Evolutionary conservation across 148 eudicot species (phyloP), one percentile per base, ranked within the genome.

Genomic region (Cornus kousa): DNA sequence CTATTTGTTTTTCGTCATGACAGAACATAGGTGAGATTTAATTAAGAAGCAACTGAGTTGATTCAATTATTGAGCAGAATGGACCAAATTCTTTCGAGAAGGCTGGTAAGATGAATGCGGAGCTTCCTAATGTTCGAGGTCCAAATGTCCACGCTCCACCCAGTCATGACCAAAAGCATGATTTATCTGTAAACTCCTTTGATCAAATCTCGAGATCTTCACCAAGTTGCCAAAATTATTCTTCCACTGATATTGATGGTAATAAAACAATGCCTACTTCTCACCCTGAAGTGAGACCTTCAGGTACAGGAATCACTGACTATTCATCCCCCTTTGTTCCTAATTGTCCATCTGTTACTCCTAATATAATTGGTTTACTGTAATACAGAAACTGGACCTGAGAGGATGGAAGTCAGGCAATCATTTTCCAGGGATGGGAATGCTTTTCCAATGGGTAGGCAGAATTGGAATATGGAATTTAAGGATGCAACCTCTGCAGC

Each of bases 401-500:
- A 84, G 31, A 79, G 78, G 40, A 68, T 74, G 71, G 75, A 48
- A 48, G 60, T 48, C 48, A 79, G 74, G 64, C 88, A 77, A 72
- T 80, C 86, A 32, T 80, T 88, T 48, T 76, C 77, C 9, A 76
- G 78, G 70, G 86, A 85, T 72, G 84, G 60, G 37, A 78, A 81
- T 83, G 24, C 79, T 55, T 83, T 74, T 43, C 59, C 77, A 46
- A 55, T 35, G 1, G 83, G 76, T 67, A 76, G 84, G 83, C 91
- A 85, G 70, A 84, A 82, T 23, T 91, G 95, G 95, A 87, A 82
- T 66, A 87, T 92, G 97, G 94, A 89, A 78, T 96, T 90, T 67
- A 92, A 88, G 85, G 98, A 93, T 87, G 99, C 98, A 77, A 80
- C 91, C 20, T 87, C 93, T 78, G 99, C 99, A 74, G 99, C 99